phyloP scores from a whole-genome alignment of 2,329 filamentous ascomycete species.

The Myriosclerotinia duriaeana region DNA sequence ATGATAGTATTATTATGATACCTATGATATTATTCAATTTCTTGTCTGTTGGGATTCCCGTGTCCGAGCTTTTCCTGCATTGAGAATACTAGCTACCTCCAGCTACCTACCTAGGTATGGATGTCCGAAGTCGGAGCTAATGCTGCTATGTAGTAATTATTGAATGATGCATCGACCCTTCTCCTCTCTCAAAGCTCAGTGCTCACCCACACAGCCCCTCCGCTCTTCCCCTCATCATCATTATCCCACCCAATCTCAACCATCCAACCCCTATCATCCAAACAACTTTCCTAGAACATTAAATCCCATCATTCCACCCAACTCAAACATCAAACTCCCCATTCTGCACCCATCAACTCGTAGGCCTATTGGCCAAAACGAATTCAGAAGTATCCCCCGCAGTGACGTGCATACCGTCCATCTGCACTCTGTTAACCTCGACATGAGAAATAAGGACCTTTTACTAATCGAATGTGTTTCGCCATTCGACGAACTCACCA shows the following conservation, averaged over 20 bases:
- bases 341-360: slow-evolving; percentile 10
- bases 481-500: slow-evolving; percentile 74
- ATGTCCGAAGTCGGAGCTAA: slow-evolving; percentile 13
- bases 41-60: neutral
- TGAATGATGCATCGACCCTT: neutral
- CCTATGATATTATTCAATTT: neutral
- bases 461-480: slow-evolving; percentile 40
- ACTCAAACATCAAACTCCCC: too few relatives aligned
- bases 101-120: too few relatives aligned
- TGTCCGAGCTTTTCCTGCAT: slow-evolving; percentile 6
- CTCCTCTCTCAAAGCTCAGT: too few relatives aligned
- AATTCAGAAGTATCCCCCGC: neutral
- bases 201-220: too few relatives aligned
- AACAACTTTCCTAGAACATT: too few relatives aligned
- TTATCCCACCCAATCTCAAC: too few relatives aligned
- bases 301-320: too few relatives aligned
- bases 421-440: neutral
- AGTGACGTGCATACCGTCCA: neutral
- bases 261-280: too few relatives aligned
- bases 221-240: too few relatives aligned
- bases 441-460: neutral
- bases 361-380: neutral
- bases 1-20: too few relatives aligned
- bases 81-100: too few relatives aligned
- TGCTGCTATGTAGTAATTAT: slow-evolving; percentile 10